Evolutionary conservation across 768 basidiomycete genomes (phyloP).

Genomic region (Trametes cinnabarina): DNA sequence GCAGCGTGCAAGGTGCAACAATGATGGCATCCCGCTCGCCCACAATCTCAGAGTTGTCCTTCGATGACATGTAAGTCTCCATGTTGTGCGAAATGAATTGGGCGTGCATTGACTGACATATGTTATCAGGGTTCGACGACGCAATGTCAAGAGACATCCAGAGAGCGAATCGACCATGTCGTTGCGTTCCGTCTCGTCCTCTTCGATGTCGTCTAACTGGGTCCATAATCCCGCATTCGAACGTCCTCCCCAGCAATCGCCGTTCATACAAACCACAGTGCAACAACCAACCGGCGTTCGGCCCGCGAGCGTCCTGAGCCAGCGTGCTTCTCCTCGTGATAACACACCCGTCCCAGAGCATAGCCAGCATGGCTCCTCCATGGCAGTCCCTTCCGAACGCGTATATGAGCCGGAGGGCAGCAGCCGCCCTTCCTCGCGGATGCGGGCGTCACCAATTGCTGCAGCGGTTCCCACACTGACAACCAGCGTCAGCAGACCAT

Average conservation of each 20-base stretch:
- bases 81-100: too few relatives aligned
- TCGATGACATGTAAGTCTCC: slow-evolving; percentile 9
- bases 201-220: neutral
- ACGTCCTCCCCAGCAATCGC: neutral
- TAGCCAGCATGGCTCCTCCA: neutral
- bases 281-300: neutral
- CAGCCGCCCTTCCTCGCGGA: neutral
- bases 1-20: slow-evolving; percentile 1
- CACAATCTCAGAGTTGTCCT: slow-evolving; percentile 6
- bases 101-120: too few relatives aligned
- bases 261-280: neutral
- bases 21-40: slow-evolving; percentile 6
- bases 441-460: neutral
- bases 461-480: neutral
- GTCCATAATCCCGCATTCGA: neutral
- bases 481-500: slow-evolving; percentile 4
- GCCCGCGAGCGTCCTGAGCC: neutral
- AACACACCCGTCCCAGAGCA: neutral
- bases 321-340: neutral
- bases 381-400: neutral
- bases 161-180: slow-evolving; percentile 16
- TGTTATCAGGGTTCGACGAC: neutral
- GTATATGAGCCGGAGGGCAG: neutral
- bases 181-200: slow-evolving; percentile 4
- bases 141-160: neutral